Evolutionary conservation across 257 asterid species (phyloP), one percentile per base, ranked within the genome.

Genomic region (Plectranthus barbatus): DNA sequence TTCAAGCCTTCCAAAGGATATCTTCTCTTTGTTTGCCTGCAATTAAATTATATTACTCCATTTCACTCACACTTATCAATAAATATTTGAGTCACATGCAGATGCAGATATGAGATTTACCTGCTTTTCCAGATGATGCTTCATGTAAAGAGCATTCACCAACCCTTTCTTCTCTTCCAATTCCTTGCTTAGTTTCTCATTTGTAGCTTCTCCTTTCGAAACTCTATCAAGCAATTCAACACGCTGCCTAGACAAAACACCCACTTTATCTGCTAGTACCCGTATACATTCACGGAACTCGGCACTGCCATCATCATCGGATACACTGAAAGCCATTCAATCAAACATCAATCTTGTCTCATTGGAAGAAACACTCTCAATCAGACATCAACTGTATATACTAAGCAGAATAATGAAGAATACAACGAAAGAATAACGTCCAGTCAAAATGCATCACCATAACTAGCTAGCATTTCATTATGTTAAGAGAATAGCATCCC

Each of bases 121-220:
- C 99, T 93, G 99, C 77, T 93, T 93, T 78, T 93, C 97, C 26
- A 68, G 90, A 72, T 87, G 96, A 82, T 84, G 92, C 80, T 90
- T 90, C 37, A 73, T 47, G 70, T 93, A 93, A 49, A 93, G 94
- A 1, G 91, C 74, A 79, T 71, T 85, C 40, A 85, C 80, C 79
- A 84, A 61, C 71, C 85, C 96, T 74, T 83, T 85, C 79, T 93
- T 90, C 70, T 93, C 97, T 55, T 84, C 96, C 42, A 90, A 69
- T 70, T 90, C 97, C 83, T 85, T 85, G 5, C 56, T 58, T 7
- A 86, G 88, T 78, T 77, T 80, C 71, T 84, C 93, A 45, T 70
- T 79, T 45, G 79, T 67, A 70, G 86, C 79, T 80, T 93, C 97
- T 33, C 86, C 76, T 76, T 90, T 93, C 19, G 96, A 70, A 75